Conservation (phyloP, 495 filamentous ascomycete genomes). For the Hypoxylon crocopeplum region DNA sequence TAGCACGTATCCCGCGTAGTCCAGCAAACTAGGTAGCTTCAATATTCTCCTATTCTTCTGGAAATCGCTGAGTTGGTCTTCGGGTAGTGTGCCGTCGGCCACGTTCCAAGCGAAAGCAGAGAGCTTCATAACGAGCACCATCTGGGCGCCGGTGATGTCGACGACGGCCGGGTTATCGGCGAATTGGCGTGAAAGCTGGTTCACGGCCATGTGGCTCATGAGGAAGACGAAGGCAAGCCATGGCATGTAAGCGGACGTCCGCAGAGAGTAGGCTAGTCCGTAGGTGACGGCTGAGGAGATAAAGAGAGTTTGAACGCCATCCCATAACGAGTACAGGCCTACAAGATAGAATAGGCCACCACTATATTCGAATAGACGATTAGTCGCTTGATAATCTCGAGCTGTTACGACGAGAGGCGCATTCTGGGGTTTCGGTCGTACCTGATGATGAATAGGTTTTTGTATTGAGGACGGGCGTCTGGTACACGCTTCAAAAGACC, state of each 20-base stretch:
- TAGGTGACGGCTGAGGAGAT: constrained; percentile 83
- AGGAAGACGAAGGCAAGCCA: constrained; percentile 94
- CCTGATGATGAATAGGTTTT: constrained; percentile 88
- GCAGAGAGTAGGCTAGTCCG: constrained; percentile 79
- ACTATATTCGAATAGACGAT: constrained; percentile 21
- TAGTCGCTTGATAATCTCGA: constrained; percentile 4
- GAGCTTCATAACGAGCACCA: constrained; percentile 99
- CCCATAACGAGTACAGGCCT: constrained; percentile 95
- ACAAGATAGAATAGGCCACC: constrained; percentile 80
- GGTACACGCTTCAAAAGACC: constrained; percentile 90
- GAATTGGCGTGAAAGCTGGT: constrained; percentile 82
- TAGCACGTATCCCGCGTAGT: constrained; percentile 88
- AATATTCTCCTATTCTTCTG: constrained; percentile 83
- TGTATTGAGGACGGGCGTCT: constrained; percentile 80
- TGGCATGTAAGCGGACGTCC: constrained; percentile 92
- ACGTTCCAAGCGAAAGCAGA: constrained; percentile 97
- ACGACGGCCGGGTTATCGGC: constrained; percentile 66
- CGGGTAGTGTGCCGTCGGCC: constrained; percentile 82
- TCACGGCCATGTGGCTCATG: constrained; percentile 95
- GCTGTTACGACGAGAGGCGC: not conserved
- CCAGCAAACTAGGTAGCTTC: constrained; percentile 73
- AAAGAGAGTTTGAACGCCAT: constrained; percentile 77
- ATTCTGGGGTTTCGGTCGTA: constrained; percentile 41
- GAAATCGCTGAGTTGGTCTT: constrained; percentile 79
- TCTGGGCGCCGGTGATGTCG: constrained; percentile 96